These are phyloP conservation scores for Zymoseptoria tritici DNA, from an alignment of 2,329 filamentous ascomycete species.

Conservation along the genomic window DNA sequence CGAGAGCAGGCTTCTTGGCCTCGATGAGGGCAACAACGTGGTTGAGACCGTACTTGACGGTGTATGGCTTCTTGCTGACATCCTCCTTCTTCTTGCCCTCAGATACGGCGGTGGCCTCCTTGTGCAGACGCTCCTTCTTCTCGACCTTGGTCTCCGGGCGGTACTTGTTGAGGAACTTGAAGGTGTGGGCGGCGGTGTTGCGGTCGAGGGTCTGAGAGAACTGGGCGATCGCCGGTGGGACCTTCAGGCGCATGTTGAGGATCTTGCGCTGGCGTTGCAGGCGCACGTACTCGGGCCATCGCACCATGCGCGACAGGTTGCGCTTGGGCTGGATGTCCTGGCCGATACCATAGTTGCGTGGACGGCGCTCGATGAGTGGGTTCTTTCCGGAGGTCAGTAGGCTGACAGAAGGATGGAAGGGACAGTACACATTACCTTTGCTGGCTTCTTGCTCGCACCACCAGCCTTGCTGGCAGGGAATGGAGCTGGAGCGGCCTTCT, in stretches of 20 bases:
- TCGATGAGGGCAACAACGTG: constrained; percentile 95
- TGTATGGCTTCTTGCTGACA: constrained; percentile 99
- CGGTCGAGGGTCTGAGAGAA: constrained; percentile 96
- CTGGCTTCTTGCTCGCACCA: constrained; percentile 76
- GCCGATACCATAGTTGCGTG: constrained; percentile 96
- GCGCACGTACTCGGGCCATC: constrained; percentile 98
- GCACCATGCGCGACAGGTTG: constrained; percentile 96
- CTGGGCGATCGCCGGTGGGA: constrained; percentile 92
- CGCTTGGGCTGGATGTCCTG: constrained; percentile 96
- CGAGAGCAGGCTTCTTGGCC: constrained; percentile 99
- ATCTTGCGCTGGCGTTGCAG: constrained; percentile 95
- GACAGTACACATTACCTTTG: constrained; percentile 66
- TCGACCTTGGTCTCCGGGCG: constrained; percentile 96
- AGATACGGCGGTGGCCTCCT: constrained; percentile 95
- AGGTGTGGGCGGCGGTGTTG: constrained; percentile 91
- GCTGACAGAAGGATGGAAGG: not conserved
- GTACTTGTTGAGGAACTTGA: constrained; percentile 99
- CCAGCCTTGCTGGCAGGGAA: constrained; percentile 91
- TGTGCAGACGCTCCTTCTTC: constrained; percentile 99
- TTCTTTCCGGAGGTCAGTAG: constrained; percentile 53
- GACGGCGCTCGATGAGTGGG: constrained; percentile 97
- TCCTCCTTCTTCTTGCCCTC: constrained; percentile 99
- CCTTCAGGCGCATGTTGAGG: constrained; percentile 96
- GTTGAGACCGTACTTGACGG: constrained; percentile 99
- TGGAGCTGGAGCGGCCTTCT: constrained; percentile 96